Conservation (phyloP, 2,329 filamentous ascomycete genomes). For the Colletotrichum sidae region DNA sequence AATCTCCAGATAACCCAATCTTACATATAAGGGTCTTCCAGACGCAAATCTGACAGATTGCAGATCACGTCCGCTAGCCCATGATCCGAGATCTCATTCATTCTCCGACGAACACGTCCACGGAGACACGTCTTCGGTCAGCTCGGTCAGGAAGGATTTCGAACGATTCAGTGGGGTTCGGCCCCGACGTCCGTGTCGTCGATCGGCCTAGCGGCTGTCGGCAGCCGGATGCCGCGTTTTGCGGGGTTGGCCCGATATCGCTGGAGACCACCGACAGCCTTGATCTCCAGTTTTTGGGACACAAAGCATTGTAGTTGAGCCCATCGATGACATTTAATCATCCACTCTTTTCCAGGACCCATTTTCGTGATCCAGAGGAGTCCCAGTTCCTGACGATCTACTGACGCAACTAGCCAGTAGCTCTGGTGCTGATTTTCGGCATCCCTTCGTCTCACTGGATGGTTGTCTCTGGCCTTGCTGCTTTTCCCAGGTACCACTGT, state of each 20-base stretch:
- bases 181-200: constrained; percentile 30
- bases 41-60: constrained; percentile 6
- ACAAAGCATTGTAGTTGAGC: constrained; percentile 9
- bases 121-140: constrained; percentile 23
- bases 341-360: constrained; percentile 18
- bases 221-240: constrained; percentile 23
- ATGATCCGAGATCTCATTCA: constrained; percentile 1
- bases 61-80: constrained; percentile 12
- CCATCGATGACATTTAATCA: constrained; percentile 32
- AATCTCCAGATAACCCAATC: background rate
- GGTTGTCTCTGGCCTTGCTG: no score
- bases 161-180: constrained; percentile 15
- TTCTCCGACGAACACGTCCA: background rate
- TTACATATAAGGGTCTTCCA: constrained; percentile 11
- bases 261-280: constrained; percentile 33
- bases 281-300: constrained; percentile 23
- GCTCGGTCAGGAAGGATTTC: constrained; percentile 16
- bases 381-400: constrained; percentile 31
- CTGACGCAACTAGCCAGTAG: constrained; percentile 30
- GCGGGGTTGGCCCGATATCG: constrained; percentile 35
- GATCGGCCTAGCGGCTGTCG: constrained; percentile 35
- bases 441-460: background rate
- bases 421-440: background rate
- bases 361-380: constrained; percentile 8
- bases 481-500: no score